Base-by-base conservation (phyloP, 306 rosid genomes). In the Biancaea sappan region DNA sequence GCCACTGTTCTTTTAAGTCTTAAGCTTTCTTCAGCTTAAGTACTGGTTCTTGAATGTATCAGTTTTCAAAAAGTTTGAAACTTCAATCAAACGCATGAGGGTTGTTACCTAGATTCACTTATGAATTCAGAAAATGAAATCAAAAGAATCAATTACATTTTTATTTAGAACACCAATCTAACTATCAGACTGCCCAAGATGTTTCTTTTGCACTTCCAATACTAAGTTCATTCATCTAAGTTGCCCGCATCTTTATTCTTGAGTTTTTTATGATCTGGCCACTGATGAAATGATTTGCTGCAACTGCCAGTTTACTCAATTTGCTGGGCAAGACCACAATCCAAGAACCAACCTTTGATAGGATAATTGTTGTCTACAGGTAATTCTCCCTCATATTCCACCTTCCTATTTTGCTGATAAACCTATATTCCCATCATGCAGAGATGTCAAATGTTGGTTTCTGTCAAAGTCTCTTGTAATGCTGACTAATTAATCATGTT, bases 301-400 rank as follows among this genome's bases (percentile, higher is more conserved):
- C 47, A 68, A 75, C 84, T 77, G 31, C 34, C 88, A 91, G 98
- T 68, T 62, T 80, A 48, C 73, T 60, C 56, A 94, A 79, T 77
- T 77, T 91, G 76, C 65, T 91, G 76, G 78, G 89, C 83, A 90
- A 86, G 84, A 90, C 82, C 68, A 80, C 86, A 72, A 91, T 94
- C 75, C 97, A 94, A 82, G 98, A 94, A 84, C 98, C 98, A 12
- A 94, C 98, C 58, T 94, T 94, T 80, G 98, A 91, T 77, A 79
- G 96, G 86, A 92, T 94, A 22, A 94, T 91, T 73, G 96, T 94
- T 47, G 85, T 92, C 67, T 91, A 94, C 93, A 90, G 98, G 98
- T 94, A 85, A 63, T 44, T 75, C 53, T 60, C 43, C 61, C 10
- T 69, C 60, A 29, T 35, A 71, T 16, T 69, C n/a, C 48, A 22